Base-by-base conservation (phyloP, 257 asterid genomes). In the Nicotiana sylvestris region DNA sequence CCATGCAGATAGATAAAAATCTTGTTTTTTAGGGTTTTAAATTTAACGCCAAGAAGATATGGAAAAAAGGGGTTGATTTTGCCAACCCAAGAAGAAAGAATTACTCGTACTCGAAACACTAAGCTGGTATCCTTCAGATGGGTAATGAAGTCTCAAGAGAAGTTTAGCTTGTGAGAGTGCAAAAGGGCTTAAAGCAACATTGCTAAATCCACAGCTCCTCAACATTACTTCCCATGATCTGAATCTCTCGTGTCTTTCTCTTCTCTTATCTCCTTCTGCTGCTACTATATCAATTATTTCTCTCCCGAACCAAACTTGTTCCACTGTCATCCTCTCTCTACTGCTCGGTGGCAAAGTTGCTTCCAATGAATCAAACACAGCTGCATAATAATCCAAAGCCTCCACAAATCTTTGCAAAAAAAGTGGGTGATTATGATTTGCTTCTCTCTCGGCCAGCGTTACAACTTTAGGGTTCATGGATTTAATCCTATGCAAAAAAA, bases 61-160 rank as follows among this genome's bases (percentile, higher is more conserved):
- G 2, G 99, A 92, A 85, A 92, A 96, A 67, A 96, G 98, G 11
- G 94, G 97, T 55, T 93, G 97, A 87, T 92, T 93, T 89, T 96
- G 97, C 99, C 99, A 96, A 77, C 99, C 98, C 81, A 96, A 86
- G 90, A 91, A 96, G 91, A 93, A 90, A 16, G 93, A 92, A 85
- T 91, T 88, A 53, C 86, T 88, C 11, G 86, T 88, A 57, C 85
- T 88, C 13, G 87, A 81, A 37, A 91, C 79, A 16, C 89, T 94
- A 1, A 96, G 98, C 81, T 92, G 97, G 78, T 94, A 96, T 0
- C 99, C 99, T 35, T 96, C 98, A 1, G 97, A 96, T 46, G 99
- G 99, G 82, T 96, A 96, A 85, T 96, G 99, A 39, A 96, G 97
- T 79, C 98, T 89, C 39, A 96, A 69, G 27, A 96, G 81, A 30